Evolutionary conservation across 306 rosid genomes (phyloP).

Genomic region (Cucumis hystrix): DNA sequence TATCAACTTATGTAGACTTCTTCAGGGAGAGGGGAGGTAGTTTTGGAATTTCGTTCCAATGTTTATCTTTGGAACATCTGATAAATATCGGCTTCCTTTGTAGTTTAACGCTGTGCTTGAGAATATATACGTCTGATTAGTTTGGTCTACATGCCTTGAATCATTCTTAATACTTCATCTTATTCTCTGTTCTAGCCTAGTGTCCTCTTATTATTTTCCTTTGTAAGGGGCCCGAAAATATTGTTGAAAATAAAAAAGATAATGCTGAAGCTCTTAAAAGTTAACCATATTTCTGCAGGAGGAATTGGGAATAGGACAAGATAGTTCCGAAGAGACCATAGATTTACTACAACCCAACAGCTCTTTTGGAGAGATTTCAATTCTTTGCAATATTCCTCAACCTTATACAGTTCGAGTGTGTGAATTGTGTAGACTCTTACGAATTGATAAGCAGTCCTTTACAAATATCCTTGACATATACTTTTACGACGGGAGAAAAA

Average conservation of each 20-base stretch:
- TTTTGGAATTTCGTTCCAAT: not conserved
- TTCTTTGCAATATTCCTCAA: conserved; percentile 93
- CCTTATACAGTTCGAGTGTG: conserved; percentile 83
- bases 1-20: not conserved
- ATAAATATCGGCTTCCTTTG: too few relatives aligned
- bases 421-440: conserved; percentile 74
- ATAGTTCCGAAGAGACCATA: conserved; percentile 65
- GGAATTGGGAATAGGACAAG: conserved; percentile 54
- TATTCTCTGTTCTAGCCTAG: not conserved
- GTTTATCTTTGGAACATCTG: too few relatives aligned
- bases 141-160: not conserved
- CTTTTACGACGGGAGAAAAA: conserved; percentile 80
- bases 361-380: conserved; percentile 79
- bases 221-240: not conserved
- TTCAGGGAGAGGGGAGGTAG: not conserved
- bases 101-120: too few relatives aligned
- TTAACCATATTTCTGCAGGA: conserved; percentile 36
- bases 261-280: not conserved
- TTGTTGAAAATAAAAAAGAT: not conserved
- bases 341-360: conserved; percentile 37
- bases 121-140: not conserved
- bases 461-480: conserved; percentile 75
- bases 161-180: not conserved
- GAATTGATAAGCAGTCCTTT: conserved; percentile 87
- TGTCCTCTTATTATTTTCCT: not conserved